Percentiles rank a stretch among this genome's conserved stretches.
These are phyloP conservation scores for Alternaria brassicae DNA, from an alignment of 2,329 filamentous ascomycete genomes.

Conservation along the genomic window DNA sequence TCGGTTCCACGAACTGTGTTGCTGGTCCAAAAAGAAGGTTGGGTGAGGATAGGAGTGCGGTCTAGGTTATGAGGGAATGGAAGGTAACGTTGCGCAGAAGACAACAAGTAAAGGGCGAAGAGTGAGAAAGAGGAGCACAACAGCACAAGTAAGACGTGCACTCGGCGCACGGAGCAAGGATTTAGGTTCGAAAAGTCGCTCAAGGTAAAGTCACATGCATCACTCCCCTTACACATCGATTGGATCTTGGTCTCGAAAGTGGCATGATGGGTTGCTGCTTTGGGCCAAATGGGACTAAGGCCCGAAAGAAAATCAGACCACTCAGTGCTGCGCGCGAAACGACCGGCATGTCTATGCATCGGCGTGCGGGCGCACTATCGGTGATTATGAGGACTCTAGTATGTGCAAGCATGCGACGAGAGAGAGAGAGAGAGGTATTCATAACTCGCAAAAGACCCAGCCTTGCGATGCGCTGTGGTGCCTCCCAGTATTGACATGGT, in stretches of 20 bases:
- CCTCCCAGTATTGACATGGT: background rate
- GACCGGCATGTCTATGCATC: conserved; percentile 20
- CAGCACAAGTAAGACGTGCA: background rate
- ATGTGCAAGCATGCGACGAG: background rate
- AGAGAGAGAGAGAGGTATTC: background rate
- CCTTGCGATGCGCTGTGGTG: background rate
- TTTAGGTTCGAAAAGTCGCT: conserved; percentile 3
- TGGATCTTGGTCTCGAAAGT: conserved; percentile 18
- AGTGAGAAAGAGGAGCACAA: background rate
- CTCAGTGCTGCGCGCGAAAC: conserved; percentile 16
- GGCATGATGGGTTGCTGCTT: conserved; percentile 30
- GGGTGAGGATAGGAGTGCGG: background rate
- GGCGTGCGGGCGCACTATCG: background rate
- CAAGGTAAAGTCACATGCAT: conserved; percentile 13
- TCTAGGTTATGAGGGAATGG: background rate
- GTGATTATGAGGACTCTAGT: background rate
- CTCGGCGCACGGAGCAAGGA: background rate
- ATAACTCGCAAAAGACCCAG: background rate
- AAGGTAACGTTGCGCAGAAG: background rate
- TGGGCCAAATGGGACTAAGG: conserved; percentile 24
- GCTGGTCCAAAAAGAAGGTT: background rate
- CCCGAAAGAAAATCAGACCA: conserved; percentile 30
- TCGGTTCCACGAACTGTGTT: background rate
- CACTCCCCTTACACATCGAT: background rate
- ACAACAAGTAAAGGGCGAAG: background rate